Evolutionary conservation across 1,139 yeast genomes (phyloP).

Genomic region (Yamadazyma pseudoaaseri): DNA sequence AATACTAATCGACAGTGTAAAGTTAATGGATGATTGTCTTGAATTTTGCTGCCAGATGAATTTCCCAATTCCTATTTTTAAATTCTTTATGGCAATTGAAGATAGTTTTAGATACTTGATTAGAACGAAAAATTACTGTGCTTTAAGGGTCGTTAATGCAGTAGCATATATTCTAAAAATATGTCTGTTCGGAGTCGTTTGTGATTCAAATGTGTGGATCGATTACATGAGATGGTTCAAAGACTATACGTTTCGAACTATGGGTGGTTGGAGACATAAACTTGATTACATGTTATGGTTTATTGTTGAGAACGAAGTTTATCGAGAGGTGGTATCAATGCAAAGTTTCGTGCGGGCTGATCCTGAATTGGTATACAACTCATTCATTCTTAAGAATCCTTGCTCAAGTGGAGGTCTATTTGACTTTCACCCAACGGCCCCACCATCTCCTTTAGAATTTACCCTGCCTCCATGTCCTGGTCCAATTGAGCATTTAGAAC

Average conservation of each 20-base stretch:
- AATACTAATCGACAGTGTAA: background rate
- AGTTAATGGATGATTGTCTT: slow-evolving; percentile 1
- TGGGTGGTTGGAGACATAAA: slow-evolving; percentile 16
- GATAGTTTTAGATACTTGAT: slow-evolving; percentile 16
- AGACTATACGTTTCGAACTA: slow-evolving; percentile 11
- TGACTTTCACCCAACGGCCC: no score
- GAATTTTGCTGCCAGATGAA: background rate
- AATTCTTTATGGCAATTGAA: slow-evolving; percentile 20
- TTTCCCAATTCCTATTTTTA: slow-evolving; percentile 26
- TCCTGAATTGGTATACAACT: slow-evolving; percentile 1
- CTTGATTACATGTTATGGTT: slow-evolving; percentile 16
- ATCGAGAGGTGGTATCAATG: background rate
- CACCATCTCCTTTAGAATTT: no score
- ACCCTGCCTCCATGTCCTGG: no score
- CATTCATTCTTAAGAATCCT: no score
- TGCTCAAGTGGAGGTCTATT: no score
- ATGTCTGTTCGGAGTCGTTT: slow-evolving; percentile 21
- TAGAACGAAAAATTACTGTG: slow-evolving; percentile 20
- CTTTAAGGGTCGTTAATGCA: slow-evolving; percentile 23
- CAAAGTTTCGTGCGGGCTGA: slow-evolving; percentile 1
- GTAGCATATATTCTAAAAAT: slow-evolving; percentile 20
- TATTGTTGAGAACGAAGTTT: slow-evolving; percentile 2
- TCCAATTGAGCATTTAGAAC: no score
- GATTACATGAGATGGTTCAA: slow-evolving; percentile 26
- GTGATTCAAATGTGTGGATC: slow-evolving; percentile 23